Conservation (phyloP, 495 filamentous ascomycete genomes). For the Thozetella sp. region DNA sequence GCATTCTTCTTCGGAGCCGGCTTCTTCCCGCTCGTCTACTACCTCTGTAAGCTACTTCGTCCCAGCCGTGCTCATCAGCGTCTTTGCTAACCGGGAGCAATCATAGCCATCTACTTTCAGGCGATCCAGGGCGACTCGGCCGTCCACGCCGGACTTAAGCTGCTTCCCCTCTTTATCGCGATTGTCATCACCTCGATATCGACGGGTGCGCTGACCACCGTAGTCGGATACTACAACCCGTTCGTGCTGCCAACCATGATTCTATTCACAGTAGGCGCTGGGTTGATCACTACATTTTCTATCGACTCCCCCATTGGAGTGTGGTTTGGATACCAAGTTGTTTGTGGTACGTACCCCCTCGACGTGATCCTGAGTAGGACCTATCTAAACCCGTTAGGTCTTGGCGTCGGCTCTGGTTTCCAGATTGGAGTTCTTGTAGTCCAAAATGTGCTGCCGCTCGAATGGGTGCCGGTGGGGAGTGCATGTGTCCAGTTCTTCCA, state of each 20-base stretch:
- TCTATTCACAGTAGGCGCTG: constrained; percentile 47
- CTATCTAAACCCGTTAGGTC: constrained; percentile 12
- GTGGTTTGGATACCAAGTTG: constrained; percentile 59
- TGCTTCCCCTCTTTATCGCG: constrained; percentile 72
- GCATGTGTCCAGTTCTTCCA: constrained; percentile 70
- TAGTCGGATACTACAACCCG: constrained; percentile 55
- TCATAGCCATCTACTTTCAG: constrained; percentile 80
- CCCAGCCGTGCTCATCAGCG: not conserved
- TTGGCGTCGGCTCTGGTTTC: constrained; percentile 46
- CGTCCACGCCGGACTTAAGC: constrained; percentile 75
- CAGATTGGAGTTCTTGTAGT: constrained; percentile 55
- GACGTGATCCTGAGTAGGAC: not conserved
- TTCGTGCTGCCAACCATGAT: constrained; percentile 44
- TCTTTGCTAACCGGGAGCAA: constrained; percentile 5
- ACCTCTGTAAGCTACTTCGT: constrained; percentile 54
- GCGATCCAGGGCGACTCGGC: constrained; percentile 74
- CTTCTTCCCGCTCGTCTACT: constrained; percentile 72
- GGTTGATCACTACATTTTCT: constrained; percentile 49
- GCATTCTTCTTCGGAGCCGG: constrained; percentile 60
- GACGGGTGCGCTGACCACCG: constrained; percentile 41
- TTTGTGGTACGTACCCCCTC: constrained; percentile 23
- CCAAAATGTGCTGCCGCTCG: constrained; percentile 42
- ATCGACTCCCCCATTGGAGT: constrained; percentile 39
- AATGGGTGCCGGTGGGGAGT: constrained; percentile 64
- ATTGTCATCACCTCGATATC: constrained; percentile 57